Evolutionary conservation across 495 filamentous ascomycete species (phyloP).

Genomic region (Penicillium bialowiezense): DNA sequence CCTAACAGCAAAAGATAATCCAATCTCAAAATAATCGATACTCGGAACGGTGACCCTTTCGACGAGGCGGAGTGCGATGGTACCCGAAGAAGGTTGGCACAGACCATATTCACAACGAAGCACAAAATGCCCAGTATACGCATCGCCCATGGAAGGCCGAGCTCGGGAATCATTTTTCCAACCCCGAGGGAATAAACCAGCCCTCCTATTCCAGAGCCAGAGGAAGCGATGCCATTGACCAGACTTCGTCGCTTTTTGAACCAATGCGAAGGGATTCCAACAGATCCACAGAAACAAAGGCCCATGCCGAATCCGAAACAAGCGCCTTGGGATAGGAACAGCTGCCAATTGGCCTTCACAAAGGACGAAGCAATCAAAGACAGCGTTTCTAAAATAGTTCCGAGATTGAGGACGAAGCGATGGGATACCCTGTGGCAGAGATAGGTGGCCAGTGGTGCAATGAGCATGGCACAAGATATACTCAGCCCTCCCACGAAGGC

Average conservation of each 20-base stretch:
- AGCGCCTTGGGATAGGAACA: slow-evolving; percentile 49
- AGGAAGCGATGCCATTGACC: slow-evolving; percentile 47
- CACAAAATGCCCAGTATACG: slow-evolving; percentile 47
- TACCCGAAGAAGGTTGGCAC: slow-evolving; percentile 39
- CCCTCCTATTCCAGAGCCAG: slow-evolving; percentile 50
- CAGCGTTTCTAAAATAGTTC: slow-evolving; percentile 35
- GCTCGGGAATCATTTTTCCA: slow-evolving; percentile 42
- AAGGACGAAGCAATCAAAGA: slow-evolving; percentile 50
- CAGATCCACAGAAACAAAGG: slow-evolving; percentile 48
- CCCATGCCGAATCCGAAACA: slow-evolving; percentile 51
- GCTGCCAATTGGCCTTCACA: slow-evolving; percentile 43
- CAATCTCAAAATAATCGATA: slow-evolving; percentile 29
- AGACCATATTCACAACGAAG: slow-evolving; percentile 38
- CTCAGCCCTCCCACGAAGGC: slow-evolving; percentile 53
- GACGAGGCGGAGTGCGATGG: slow-evolving; percentile 29
- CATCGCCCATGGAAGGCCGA: slow-evolving; percentile 48
- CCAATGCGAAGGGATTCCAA: slow-evolving; percentile 50
- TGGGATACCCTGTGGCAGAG: slow-evolving; percentile 28
- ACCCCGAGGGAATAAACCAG: slow-evolving; percentile 47
- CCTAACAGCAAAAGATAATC: slow-evolving; percentile 44
- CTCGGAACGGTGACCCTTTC: slow-evolving; percentile 31
- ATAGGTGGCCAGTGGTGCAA: slow-evolving; percentile 46
- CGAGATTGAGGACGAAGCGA: slow-evolving; percentile 35
- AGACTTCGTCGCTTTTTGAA: slow-evolving; percentile 47
- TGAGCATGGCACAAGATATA: slow-evolving; percentile 44